These are phyloP conservation scores for Maudiozyma pseudohumilis DNA, from an alignment of 805 yeast genomes.

Conservation along the genomic window DNA sequence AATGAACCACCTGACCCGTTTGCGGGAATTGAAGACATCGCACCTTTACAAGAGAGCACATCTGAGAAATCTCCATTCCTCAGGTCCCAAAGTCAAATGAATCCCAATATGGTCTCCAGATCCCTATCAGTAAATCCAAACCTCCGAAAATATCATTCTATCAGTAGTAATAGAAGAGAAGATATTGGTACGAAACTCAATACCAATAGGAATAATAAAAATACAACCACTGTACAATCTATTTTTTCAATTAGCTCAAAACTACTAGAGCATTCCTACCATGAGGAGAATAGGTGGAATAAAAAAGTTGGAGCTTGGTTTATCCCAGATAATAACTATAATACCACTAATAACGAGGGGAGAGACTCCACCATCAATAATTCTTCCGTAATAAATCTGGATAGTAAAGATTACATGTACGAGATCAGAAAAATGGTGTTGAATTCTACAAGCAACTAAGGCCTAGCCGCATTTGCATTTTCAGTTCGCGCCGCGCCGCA, in stretches of 20 bases:
- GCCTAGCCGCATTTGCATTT: too few relatives aligned
- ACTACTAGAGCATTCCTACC: slow-evolving; percentile 23
- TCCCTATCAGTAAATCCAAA: slow-evolving; percentile 1
- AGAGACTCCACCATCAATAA: slow-evolving; percentile 3
- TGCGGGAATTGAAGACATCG: slow-evolving; percentile 19
- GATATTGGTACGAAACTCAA: background rate
- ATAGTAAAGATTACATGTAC: slow-evolving; percentile 23
- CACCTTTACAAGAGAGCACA: slow-evolving; percentile 1
- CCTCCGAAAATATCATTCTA: slow-evolving; percentile 13
- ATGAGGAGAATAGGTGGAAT: slow-evolving; percentile 28
- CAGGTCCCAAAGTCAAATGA: slow-evolving; percentile 19
- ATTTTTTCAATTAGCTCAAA: slow-evolving; percentile 14
- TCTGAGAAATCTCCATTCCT: slow-evolving; percentile 13
- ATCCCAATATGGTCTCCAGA: background rate
- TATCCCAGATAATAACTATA: slow-evolving; percentile 9
- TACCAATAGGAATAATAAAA: background rate
- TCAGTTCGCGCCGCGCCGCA: too few relatives aligned
- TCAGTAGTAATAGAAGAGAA: slow-evolving; percentile 5
- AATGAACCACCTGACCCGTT: slow-evolving; percentile 26
- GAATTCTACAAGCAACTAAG: slow-evolving; percentile 22
- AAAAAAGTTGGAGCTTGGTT: slow-evolving; percentile 27
- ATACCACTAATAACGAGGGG: slow-evolving; percentile 6
- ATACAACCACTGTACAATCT: slow-evolving; percentile 3
- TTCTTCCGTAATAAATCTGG: slow-evolving; percentile 10
- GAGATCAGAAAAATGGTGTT: slow-evolving; percentile 29